These are phyloP conservation scores for Geotrichum klebahnii DNA, from an alignment of 1,139 yeast species.

Conservation along the genomic window DNA sequence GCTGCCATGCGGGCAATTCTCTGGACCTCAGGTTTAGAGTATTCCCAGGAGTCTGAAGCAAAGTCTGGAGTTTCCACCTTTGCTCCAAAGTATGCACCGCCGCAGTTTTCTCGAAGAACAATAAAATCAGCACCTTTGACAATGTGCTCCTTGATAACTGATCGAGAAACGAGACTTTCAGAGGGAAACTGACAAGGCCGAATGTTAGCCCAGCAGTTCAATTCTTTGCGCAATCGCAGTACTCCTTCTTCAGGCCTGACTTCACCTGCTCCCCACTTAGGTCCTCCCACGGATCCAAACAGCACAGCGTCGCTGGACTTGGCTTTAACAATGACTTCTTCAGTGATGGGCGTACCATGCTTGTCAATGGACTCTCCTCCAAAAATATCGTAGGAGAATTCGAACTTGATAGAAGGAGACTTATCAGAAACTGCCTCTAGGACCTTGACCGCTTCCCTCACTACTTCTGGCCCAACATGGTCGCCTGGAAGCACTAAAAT, in stretches of 20 bases:
- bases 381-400: slow-evolving; percentile 67
- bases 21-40: slow-evolving; percentile 71
- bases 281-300: slow-evolving; percentile 92
- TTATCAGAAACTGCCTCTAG: slow-evolving; percentile 61
- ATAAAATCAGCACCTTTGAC: slow-evolving; percentile 75
- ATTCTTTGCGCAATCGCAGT: slow-evolving; percentile 72
- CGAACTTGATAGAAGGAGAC: slow-evolving; percentile 39
- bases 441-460: slow-evolving; percentile 79
- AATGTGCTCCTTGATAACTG: slow-evolving; percentile 68
- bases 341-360: slow-evolving; percentile 78
- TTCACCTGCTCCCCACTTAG: slow-evolving; percentile 83
- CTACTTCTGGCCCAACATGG: slow-evolving; percentile 82
- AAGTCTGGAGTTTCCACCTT: slow-evolving; percentile 69
- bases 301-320: slow-evolving; percentile 80
- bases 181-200: slow-evolving; percentile 82
- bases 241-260: slow-evolving; percentile 80
- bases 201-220: slow-evolving; percentile 75
- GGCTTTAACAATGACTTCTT: slow-evolving; percentile 66
- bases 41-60: slow-evolving; percentile 81
- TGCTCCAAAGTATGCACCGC: slow-evolving; percentile 85
- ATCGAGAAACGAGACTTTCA: slow-evolving; percentile 63
- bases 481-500: slow-evolving; percentile 86
- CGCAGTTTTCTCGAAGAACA: slow-evolving; percentile 82
- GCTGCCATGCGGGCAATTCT: slow-evolving; percentile 89
- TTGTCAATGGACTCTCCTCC: slow-evolving; percentile 95